Evolutionary conservation across 805 yeast species (phyloP).

Genomic region (Cyberlindnera americana): DNA sequence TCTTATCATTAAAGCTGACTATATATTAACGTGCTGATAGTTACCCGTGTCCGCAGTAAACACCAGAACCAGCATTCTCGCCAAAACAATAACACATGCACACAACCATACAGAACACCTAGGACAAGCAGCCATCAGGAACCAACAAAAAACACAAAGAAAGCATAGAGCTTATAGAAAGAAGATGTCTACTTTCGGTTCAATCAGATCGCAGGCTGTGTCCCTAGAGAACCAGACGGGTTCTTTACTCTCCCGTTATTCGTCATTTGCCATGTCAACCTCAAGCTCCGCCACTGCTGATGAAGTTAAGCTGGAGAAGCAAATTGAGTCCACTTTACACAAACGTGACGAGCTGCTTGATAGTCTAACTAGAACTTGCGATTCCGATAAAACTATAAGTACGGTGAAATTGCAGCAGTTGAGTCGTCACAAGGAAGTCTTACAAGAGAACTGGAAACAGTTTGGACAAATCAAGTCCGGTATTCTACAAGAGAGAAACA

Average conservation of each 20-base stretch:
- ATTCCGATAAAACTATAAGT: slow-evolving; percentile 53
- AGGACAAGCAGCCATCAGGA: too few species aligned
- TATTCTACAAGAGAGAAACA: slow-evolving; percentile 70
- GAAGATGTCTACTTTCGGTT: slow-evolving; percentile 51
- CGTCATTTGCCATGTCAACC: slow-evolving; percentile 51
- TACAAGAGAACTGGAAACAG: slow-evolving; percentile 65
- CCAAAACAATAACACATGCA: background rate
- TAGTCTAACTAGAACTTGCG: slow-evolving; percentile 50
- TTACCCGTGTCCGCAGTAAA: too few species aligned
- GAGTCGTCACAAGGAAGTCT: slow-evolving; percentile 73
- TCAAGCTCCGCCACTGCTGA: slow-evolving; percentile 45
- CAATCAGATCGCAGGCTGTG: slow-evolving; percentile 64
- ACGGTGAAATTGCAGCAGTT: slow-evolving; percentile 78
- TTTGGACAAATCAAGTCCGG: slow-evolving; percentile 54
- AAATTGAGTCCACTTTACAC: slow-evolving; percentile 49
- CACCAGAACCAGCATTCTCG: background rate
- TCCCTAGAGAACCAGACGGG: slow-evolving; percentile 69
- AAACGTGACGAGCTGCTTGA: slow-evolving; percentile 52
- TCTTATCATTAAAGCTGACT: slow-evolving; percentile 2
- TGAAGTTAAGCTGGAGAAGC: slow-evolving; percentile 42
- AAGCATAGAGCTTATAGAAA: background rate
- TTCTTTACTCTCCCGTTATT: slow-evolving; percentile 45
- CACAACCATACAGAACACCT: background rate
- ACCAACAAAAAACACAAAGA: background rate
- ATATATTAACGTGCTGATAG: slow-evolving; percentile 10